Conservation (phyloP, 768 basidiomycete genomes). For the Infundibulicybe gibba region DNA sequence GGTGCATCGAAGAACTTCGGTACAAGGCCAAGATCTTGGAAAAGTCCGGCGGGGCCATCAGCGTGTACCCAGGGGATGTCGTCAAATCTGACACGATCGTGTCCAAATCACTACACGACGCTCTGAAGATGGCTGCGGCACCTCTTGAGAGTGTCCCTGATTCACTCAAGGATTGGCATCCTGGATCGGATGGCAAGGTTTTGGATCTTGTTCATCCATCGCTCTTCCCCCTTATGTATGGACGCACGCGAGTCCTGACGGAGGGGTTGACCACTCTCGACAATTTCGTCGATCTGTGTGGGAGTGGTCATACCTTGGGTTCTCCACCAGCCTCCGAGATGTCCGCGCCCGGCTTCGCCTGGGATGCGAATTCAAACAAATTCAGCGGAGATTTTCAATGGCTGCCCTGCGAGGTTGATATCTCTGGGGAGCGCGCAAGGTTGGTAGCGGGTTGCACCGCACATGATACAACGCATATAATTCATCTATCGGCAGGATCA, state of each 20-base stretch:
- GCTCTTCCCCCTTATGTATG: constrained; percentile 24
- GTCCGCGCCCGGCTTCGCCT: not conserved
- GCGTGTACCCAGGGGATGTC: not conserved
- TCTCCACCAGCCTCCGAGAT: too few relatives aligned
- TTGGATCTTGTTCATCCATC: constrained; percentile 26
- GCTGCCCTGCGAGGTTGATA: constrained; percentile 3
- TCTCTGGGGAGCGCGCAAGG: constrained; percentile 1
- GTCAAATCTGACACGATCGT: constrained; percentile 22
- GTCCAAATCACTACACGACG: constrained; percentile 8
- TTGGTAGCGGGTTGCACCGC: not conserved
- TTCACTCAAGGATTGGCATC: constrained; percentile 36
- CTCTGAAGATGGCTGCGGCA: constrained; percentile 11
- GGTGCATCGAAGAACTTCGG: constrained; percentile 15
- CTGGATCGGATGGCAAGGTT: constrained; percentile 31
- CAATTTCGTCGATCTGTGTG: constrained; percentile 1
- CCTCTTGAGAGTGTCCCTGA: constrained; percentile 29
- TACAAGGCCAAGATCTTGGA: constrained; percentile 11
- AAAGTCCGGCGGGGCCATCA: constrained; percentile 9
- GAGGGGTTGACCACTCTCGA: constrained; percentile 5
- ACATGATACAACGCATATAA: not conserved
- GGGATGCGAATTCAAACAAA: not conserved
- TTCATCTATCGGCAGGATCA: constrained; percentile 1
- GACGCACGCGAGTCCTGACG: constrained; percentile 12
- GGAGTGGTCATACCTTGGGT: not conserved
- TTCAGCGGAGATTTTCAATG: constrained; percentile 10